phyloP scores from a whole-genome alignment of 2,329 filamentous ascomycete species.

The Hypoxylon sp. region DNA sequence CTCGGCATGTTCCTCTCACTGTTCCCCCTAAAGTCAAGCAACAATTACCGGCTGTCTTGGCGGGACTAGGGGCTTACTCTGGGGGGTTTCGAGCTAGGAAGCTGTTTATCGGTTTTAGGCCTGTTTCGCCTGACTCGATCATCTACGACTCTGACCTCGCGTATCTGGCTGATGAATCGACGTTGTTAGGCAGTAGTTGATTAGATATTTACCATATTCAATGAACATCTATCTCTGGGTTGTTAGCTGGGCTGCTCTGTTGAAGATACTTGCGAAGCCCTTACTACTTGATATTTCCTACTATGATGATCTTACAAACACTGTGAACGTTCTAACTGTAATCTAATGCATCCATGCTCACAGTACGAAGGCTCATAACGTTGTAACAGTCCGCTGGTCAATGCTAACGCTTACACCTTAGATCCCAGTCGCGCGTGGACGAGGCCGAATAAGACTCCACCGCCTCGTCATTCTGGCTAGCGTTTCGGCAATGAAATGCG shows the following conservation, averaged over 20 bases:
- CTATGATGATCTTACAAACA: conserved; percentile 22
- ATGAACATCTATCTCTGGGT: conserved; percentile 5
- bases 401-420: conserved; percentile 40
- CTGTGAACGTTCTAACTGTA: conserved; percentile 19
- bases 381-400: conserved; percentile 37
- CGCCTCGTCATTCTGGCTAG: conserved; percentile 38
- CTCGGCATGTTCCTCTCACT: conserved; percentile 35
- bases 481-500: conserved; percentile 40
- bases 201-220: conserved; percentile 14
- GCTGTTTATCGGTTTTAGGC: conserved; percentile 41
- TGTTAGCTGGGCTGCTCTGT: conserved; percentile 5
- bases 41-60: conserved; percentile 42
- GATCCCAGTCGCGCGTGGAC: conserved; percentile 41
- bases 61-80: conserved; percentile 33
- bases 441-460: conserved; percentile 40
- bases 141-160: conserved; percentile 23
- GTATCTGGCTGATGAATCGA: conserved; percentile 37
- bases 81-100: conserved; percentile 39
- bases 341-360: conserved; percentile 13
- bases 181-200: conserved; percentile 14
- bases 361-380: conserved; percentile 21
- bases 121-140: conserved; percentile 49
- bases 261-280: neutral
- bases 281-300: conserved; percentile 9
- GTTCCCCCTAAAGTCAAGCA: conserved; percentile 25